These are phyloP conservation scores for Capronia americana DNA, from an alignment of 2,329 filamentous ascomycete genomes.

Conservation along the genomic window DNA sequence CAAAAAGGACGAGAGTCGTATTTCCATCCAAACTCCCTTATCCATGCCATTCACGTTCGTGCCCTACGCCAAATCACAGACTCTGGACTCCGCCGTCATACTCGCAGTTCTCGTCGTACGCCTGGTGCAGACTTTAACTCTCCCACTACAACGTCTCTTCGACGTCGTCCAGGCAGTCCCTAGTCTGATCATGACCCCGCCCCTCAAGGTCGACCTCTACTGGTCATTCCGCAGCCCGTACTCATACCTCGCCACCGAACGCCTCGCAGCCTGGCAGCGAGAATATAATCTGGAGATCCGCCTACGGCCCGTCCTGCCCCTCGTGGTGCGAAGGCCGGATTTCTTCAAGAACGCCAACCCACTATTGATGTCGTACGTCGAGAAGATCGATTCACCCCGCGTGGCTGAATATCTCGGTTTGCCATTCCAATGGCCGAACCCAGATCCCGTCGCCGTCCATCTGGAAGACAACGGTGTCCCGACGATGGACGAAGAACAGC, in stretches of 20 bases:
- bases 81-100: too few species aligned
- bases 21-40: too few species aligned
- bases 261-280: background rate
- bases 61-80: too few species aligned
- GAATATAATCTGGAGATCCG: background rate
- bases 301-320: background rate
- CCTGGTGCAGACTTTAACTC: too few species aligned
- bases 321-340: background rate
- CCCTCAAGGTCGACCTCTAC: background rate
- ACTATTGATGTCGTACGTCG: background rate
- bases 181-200: background rate
- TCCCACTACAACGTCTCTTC: too few species aligned
- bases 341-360: background rate
- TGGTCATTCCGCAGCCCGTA: constrained; percentile 5
- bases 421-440: background rate
- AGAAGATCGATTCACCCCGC: background rate
- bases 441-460: background rate
- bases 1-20: too few species aligned
- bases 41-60: too few species aligned
- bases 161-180: too few species aligned
- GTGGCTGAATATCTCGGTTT: constrained; percentile 2
- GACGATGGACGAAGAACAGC: background rate
- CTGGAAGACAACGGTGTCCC: background rate
- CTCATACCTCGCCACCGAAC: background rate
- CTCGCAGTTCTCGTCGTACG: too few species aligned